phyloP scores from a whole-genome alignment of 306 rosid species.

The Cucurbita moschata region DNA sequence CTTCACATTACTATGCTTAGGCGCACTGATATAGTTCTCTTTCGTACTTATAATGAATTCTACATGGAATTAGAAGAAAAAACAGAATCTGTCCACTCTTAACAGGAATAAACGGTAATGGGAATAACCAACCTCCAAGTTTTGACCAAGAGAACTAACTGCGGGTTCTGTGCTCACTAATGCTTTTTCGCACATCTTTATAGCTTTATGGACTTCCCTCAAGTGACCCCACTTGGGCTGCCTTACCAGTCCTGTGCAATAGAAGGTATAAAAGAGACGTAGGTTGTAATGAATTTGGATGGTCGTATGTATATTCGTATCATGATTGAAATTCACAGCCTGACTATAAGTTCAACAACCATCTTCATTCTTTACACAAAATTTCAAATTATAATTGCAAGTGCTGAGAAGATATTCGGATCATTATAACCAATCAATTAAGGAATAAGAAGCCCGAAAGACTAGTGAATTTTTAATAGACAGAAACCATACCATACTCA shows the following conservation, averaged over 20 bases:
- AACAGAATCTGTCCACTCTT: no score
- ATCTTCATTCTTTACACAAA: neutral
- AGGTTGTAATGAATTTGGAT: neutral
- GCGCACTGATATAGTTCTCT: neutral
- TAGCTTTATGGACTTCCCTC: constrained; percentile 68
- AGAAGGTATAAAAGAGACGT: neutral
- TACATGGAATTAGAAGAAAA: neutral
- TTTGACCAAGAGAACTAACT: constrained; percentile 47
- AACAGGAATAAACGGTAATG: neutral
- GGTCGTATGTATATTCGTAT: neutral
- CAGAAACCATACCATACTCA: constrained; percentile 63
- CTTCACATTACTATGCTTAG: neutral
- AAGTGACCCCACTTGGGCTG: constrained; percentile 99
- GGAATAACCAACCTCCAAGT: constrained; percentile 52
- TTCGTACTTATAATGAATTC: neutral
- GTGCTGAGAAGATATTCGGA: neutral
- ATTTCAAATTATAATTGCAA: neutral
- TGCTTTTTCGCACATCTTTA: constrained; percentile 76
- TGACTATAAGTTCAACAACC: neutral
- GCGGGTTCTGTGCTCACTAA: constrained; percentile 65
- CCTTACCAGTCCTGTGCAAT: constrained; percentile 55
- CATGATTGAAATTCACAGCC: neutral
- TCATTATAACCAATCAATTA: neutral
- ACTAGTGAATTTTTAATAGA: neutral
- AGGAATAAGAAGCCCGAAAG: neutral